Percentiles rank a stretch among this genome's conserved stretches.
Evolutionary conservation across 441 rosid species (phyloP).

Genomic region (Jatropha podagrica): DNA sequence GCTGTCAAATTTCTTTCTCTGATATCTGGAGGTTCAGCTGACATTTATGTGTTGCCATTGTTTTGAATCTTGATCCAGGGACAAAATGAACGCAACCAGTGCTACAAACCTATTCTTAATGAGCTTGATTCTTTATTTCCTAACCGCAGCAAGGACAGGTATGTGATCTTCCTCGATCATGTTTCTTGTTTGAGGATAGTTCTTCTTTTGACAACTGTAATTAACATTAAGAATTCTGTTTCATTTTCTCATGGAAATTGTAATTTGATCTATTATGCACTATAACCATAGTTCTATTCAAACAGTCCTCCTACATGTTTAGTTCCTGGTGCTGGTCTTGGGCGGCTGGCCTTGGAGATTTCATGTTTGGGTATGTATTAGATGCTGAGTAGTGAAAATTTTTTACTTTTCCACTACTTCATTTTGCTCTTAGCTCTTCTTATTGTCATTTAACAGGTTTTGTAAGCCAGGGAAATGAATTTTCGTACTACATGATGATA

Average conservation of each 20-base stretch:
- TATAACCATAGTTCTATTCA: conserved; percentile 29
- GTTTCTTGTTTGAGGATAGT: conserved; percentile 12
- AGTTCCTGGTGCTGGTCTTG: conserved; percentile 99
- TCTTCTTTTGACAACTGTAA: neutral
- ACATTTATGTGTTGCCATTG: neutral
- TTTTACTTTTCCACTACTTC: neutral
- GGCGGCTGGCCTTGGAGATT: conserved; percentile 94
- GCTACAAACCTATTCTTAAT: conserved; percentile 91
- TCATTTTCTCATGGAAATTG: conserved; percentile 12
- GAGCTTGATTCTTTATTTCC: conserved; percentile 88
- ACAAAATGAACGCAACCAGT: conserved; percentile 80
- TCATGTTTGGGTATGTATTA: conserved; percentile 72
- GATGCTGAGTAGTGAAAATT: conserved; percentile 9
- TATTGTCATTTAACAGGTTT: conserved; percentile 59
- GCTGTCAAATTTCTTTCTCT: conserved; percentile 9
- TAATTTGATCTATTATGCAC: neutral
- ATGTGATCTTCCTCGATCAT: neutral
- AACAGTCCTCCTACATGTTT: conserved; percentile 87
- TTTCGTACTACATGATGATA: conserved; percentile 99
- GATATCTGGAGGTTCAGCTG: conserved; percentile 5
- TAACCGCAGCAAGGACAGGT: conserved; percentile 70
- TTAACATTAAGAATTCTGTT: neutral
- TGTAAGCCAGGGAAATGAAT: conserved; percentile 96
- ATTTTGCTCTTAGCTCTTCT: conserved; percentile 22
- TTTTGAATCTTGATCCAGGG: conserved; percentile 49